These are phyloP conservation scores for Penicillium sp. DNA, from an alignment of 2,329 filamentous ascomycete genomes.

Conservation along the genomic window DNA sequence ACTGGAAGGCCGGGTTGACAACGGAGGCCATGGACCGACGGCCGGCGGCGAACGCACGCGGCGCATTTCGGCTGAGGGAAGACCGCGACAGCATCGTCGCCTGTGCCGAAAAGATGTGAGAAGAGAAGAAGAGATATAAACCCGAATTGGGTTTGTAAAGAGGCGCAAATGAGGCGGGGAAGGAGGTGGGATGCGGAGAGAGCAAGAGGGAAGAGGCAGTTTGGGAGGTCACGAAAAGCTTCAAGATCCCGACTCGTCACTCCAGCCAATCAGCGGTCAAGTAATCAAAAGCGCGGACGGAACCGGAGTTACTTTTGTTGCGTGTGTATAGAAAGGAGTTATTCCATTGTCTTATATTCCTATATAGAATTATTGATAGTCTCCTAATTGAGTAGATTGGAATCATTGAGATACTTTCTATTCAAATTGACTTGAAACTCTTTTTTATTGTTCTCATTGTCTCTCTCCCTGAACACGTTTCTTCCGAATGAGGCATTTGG, in stretches of 20 bases:
- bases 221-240: slow-evolving; percentile 43
- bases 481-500: background rate
- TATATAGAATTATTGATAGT: background rate
- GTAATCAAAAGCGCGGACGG: slow-evolving; percentile 30
- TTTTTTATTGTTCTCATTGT: background rate
- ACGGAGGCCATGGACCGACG: slow-evolving; percentile 64
- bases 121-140: slow-evolving; percentile 28
- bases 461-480: background rate
- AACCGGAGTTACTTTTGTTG: slow-evolving; percentile 35
- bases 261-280: slow-evolving; percentile 8
- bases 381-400: background rate
- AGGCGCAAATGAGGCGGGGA: slow-evolving; percentile 34
- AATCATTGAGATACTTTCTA: background rate
- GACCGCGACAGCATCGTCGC: slow-evolving; percentile 67
- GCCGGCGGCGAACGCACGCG: slow-evolving; percentile 59
- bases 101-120: slow-evolving; percentile 53
- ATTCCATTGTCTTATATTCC: background rate
- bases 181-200: slow-evolving; percentile 27
- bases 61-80: slow-evolving; percentile 63
- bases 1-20: slow-evolving; percentile 75
- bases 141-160: slow-evolving; percentile 39
- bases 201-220: slow-evolving; percentile 27
- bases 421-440: background rate
- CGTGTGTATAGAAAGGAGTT: background rate
- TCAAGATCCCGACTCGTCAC: slow-evolving; percentile 40